Evolutionary conservation across 2,329 filamentous ascomycete genomes (phyloP).

Genomic region (Diaporthe batatas): DNA sequence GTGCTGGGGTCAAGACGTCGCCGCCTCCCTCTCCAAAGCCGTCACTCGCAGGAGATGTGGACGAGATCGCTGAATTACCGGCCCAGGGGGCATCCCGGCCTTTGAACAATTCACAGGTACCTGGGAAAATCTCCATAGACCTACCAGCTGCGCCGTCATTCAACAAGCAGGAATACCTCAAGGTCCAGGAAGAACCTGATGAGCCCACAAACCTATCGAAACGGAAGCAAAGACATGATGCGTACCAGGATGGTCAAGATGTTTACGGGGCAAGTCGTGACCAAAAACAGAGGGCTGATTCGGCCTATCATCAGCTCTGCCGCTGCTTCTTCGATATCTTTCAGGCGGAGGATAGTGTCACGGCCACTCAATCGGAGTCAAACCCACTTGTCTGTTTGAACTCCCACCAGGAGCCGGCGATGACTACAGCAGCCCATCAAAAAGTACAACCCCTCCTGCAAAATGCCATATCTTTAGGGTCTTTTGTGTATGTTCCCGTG

Average conservation of each 20-base stretch:
- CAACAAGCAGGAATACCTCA: slow-evolving; percentile 66
- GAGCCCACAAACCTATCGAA: slow-evolving; percentile 62
- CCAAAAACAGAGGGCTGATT: slow-evolving; percentile 84
- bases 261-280: slow-evolving; percentile 75
- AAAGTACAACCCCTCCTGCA: slow-evolving; percentile 80
- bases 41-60: slow-evolving; percentile 37
- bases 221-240: slow-evolving; percentile 67
- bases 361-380: slow-evolving; percentile 68
- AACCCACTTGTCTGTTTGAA: slow-evolving; percentile 67
- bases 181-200: slow-evolving; percentile 61
- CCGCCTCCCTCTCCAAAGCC: slow-evolving; percentile 49
- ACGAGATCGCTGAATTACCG: slow-evolving; percentile 14
- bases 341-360: slow-evolving; percentile 78
- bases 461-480: slow-evolving; percentile 77
- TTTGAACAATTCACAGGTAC: slow-evolving; percentile 42
- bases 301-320: slow-evolving; percentile 78
- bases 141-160: slow-evolving; percentile 57
- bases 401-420: slow-evolving; percentile 72
- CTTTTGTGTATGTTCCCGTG: slow-evolving; percentile 78
- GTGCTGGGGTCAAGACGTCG: slow-evolving; percentile 37
- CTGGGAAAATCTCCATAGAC: slow-evolving; percentile 61
- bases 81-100: slow-evolving; percentile 38
- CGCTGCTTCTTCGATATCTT: slow-evolving; percentile 80
- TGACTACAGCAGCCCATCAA: slow-evolving; percentile 77
- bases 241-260: slow-evolving; percentile 66